Base-by-base conservation (phyloP, 495 filamentous ascomycete genomes). In the Paragyromitra xinjiangensis region DNA sequence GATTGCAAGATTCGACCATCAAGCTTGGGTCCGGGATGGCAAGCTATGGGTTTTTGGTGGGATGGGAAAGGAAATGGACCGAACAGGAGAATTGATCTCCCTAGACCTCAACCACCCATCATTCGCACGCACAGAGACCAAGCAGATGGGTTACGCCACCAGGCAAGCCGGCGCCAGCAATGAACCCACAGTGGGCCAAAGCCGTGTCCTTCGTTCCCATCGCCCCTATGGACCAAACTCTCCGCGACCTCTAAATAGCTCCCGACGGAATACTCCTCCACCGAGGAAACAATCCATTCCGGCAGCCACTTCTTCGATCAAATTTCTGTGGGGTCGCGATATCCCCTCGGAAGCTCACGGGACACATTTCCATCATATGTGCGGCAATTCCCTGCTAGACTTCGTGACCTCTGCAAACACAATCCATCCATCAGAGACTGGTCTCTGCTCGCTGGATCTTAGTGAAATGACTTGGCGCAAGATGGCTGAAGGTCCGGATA, bases 21-120 rank as follows among this genome's bases (percentile, higher is more conserved):
- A 93, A 4, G 93, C 62, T 64, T 83, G 79, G 70, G 40, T 67
- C 24, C 83, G 86, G 76, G 85, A 91, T 66, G 94, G 92, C 50
- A 89, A 93, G 42, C 90, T 99, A 39, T 99, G 95, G 95, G 94
- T 98, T n/a, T 98, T 95, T 84, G 95, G 95, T 45, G 95, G 95
- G 26, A 85, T 98, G 64, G 93, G 92, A 62, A 93, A 94, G 70
- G 94, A 97, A 73, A 97, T 97, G 94, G 94, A 97, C 83, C 93
- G 95, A 80, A 92, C 91, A 64, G 94, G 93, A 51, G 95, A 99
- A 84, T 88, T 99, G 40, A 97, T 94, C 91, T 98, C 95, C 92
- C 86, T 99, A 51, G 95, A 99, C 84, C 87, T 98, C 69, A 95
- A 95, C 83, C 69, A 94, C 89, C 72, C 95, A 92, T 44, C 92